A percentile compares a stretch with the other conserved stretches of the same genome.
Conservation (phyloP, 495 filamentous ascomycete species). For the Endocarpon pusillum region DNA sequence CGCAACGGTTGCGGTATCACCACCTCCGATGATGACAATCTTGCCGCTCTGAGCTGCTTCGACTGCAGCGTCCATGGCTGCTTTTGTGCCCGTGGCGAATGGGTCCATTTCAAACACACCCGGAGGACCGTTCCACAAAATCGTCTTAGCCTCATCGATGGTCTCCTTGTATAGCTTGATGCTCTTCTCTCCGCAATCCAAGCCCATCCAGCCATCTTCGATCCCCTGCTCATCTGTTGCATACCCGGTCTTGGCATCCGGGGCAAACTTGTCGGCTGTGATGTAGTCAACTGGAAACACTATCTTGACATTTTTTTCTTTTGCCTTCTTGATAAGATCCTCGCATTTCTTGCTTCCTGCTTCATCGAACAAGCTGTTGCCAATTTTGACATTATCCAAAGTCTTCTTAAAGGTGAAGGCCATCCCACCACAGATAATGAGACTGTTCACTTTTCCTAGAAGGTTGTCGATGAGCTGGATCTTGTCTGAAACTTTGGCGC, state of each 20-base stretch:
- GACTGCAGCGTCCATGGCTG: slow-evolving; percentile 73
- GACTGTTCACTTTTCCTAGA: slow-evolving; percentile 86
- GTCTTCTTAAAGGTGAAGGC: slow-evolving; percentile 99
- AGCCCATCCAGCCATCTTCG: slow-evolving; percentile 91
- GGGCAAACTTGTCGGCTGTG: slow-evolving; percentile 85
- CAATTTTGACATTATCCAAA: slow-evolving; percentile 74
- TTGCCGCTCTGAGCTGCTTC: slow-evolving; percentile 59
- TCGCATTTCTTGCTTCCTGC: slow-evolving; percentile 83
- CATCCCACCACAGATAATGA: slow-evolving; percentile 97
- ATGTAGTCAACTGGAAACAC: slow-evolving; percentile 91
- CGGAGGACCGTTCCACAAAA: slow-evolving; percentile 96
- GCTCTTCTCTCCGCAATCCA: slow-evolving; percentile 82
- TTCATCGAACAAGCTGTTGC: slow-evolving; percentile 86
- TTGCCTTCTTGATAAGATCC: slow-evolving; percentile 82
- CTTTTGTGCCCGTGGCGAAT: slow-evolving; percentile 83
- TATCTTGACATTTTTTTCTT: slow-evolving; percentile 86
- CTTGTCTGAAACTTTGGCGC: slow-evolving; percentile 98
- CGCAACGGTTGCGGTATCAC: slow-evolving; percentile 94
- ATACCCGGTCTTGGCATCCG: slow-evolving; percentile 61
- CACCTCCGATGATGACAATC: slow-evolving; percentile 95
- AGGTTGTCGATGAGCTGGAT: slow-evolving; percentile 99
- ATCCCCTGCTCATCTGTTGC: slow-evolving; percentile 84
- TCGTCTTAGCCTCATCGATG: slow-evolving; percentile 80
- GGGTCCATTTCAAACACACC: slow-evolving; percentile 95
- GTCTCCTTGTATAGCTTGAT: slow-evolving; percentile 69